Evolutionary conservation across 805 yeast species (phyloP).

Genomic region (Starmera dryadoides): DNA sequence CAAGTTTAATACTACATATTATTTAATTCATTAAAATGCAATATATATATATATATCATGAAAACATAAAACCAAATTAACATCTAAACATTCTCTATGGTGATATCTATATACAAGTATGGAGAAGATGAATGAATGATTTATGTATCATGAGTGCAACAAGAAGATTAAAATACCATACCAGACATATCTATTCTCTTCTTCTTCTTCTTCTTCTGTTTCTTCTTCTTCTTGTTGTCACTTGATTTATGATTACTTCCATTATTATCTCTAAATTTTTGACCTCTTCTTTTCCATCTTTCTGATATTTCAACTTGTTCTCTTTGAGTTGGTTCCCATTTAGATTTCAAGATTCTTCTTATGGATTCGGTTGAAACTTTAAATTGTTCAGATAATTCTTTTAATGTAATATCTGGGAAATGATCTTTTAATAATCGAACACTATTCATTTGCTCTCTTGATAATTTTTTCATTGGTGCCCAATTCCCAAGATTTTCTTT

Average conservation of each 20-base stretch:
- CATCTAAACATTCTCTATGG: too few species aligned
- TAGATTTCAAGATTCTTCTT: constrained; percentile 68
- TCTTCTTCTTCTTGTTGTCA: neutral
- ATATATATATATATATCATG: too few species aligned
- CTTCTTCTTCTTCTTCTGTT: neutral
- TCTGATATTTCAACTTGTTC: constrained; percentile 38
- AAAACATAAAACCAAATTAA: too few species aligned
- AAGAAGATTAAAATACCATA: constrained; percentile 1
- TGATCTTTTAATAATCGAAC: constrained; percentile 48
- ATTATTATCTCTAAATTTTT: constrained; percentile 19
- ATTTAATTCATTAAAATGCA: too few species aligned
- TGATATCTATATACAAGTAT: neutral
- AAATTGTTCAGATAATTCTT: constrained; percentile 56
- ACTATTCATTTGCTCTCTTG: constrained; percentile 62
- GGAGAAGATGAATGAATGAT: too few species aligned
- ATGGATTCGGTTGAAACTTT: constrained; percentile 76
- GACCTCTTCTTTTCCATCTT: constrained; percentile 50
- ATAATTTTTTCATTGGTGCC: constrained; percentile 61
- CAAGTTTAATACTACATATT: too few species aligned
- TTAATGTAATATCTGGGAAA: constrained; percentile 53
- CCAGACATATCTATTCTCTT: neutral
- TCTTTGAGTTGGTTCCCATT: constrained; percentile 62
- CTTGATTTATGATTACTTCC: neutral
- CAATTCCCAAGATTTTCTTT: constrained; percentile 54
- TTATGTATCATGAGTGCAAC: neutral